A percentile compares a stretch with the other conserved stretches of the same genome.
phyloP scores from a whole-genome alignment of 768 basidiomycete genomes.

The Lactarius deliciosus region DNA sequence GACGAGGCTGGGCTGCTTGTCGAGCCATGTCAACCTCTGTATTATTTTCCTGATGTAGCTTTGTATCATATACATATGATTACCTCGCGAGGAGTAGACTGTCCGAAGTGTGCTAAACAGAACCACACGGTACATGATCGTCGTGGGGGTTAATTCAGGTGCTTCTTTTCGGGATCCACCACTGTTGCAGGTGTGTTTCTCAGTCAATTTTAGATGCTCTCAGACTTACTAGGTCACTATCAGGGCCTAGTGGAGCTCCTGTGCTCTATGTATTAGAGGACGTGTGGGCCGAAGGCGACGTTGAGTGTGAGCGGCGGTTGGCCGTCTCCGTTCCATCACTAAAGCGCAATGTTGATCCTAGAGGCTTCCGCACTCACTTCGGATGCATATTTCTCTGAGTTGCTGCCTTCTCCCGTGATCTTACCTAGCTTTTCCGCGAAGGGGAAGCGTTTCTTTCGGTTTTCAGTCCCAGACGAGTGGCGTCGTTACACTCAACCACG shows the following conservation, averaged over 20 bases:
- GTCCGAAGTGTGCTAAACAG: constrained; percentile 13
- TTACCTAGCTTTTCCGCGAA: constrained; percentile 42
- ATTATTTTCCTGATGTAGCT: constrained; percentile 24
- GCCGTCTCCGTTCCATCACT: background rate
- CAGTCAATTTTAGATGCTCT: constrained; percentile 54
- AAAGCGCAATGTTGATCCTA: constrained; percentile 30
- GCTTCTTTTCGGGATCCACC: constrained; percentile 60
- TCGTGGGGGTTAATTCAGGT: constrained; percentile 27
- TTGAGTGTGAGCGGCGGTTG: constrained; percentile 48
- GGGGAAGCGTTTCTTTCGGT: constrained; percentile 50
- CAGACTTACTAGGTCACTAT: constrained; percentile 63
- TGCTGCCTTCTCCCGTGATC: constrained; percentile 38
- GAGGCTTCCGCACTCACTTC: constrained; percentile 47
- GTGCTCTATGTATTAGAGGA: constrained; percentile 76
- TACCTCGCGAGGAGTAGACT: constrained; percentile 20
- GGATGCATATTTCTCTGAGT: constrained; percentile 43
- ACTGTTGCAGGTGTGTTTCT: constrained; percentile 50
- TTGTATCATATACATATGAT: constrained; percentile 24
- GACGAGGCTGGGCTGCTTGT: constrained; percentile 38
- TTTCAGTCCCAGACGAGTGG: constrained; percentile 80
- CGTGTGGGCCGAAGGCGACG: constrained; percentile 49
- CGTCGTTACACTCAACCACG: constrained; percentile 49
- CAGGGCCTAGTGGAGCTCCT: constrained; percentile 67
- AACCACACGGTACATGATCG: constrained; percentile 9
- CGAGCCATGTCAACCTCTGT: constrained; percentile 16